Conservation (phyloP, 306 rosid genomes). For the Mimosa pudica region DNA sequence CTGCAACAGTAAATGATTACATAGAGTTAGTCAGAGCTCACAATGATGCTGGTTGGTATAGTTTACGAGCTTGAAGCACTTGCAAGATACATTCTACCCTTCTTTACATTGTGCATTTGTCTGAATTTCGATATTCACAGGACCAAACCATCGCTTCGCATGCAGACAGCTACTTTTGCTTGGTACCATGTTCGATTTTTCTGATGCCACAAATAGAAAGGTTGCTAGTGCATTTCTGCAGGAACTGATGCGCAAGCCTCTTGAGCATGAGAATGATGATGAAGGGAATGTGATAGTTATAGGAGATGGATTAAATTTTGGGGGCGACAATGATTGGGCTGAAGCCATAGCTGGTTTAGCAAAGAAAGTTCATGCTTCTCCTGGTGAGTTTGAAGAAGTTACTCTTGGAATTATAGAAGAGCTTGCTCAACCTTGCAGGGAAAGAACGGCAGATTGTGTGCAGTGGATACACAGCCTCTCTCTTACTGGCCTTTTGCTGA, state of each 20-base stretch:
- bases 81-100: constrained; percentile 13
- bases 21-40: constrained; percentile 84
- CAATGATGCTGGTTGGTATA: constrained; percentile 63
- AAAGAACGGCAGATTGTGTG: constrained; percentile 79
- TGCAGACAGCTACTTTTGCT: constrained; percentile 89
- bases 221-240: constrained; percentile 73
- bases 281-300: constrained; percentile 77
- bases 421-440: constrained; percentile 90
- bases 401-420: constrained; percentile 67
- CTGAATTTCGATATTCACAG: constrained; percentile 44
- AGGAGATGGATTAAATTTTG: constrained; percentile 92
- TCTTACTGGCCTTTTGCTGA: constrained; percentile 76
- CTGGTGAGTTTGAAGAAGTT: constrained; percentile 88
- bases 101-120: constrained; percentile 21
- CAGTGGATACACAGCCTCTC: constrained; percentile 95
- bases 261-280: constrained; percentile 77
- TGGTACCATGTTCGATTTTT: constrained; percentile 86
- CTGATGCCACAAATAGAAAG: constrained; percentile 83
- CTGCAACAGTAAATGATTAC: constrained; percentile 76
- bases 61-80: constrained; percentile 29
- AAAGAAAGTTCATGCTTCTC: constrained; percentile 76
- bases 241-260: constrained; percentile 82
- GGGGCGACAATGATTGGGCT: constrained; percentile 96
- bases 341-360: constrained; percentile 71
- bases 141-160: constrained; percentile 73